phyloP scores from a whole-genome alignment of 2,329 filamentous ascomycete species.

The Acrocalymma vagum region DNA sequence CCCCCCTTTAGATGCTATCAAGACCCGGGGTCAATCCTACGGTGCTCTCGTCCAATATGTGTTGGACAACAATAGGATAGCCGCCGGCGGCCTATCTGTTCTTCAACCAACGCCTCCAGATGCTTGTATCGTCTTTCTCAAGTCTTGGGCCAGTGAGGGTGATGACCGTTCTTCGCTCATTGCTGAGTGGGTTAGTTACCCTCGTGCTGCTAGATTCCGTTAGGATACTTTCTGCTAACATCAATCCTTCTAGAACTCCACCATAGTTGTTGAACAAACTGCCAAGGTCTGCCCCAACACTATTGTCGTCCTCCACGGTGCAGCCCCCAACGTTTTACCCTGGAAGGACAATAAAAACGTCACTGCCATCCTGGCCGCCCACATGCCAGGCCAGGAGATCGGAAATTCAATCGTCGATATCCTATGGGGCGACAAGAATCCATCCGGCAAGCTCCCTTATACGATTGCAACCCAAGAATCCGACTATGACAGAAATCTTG shows the following conservation, averaged over 20 bases:
- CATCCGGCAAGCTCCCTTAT: slow-evolving; percentile 83
- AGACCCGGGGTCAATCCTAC: slow-evolving; percentile 26
- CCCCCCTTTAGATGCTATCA: slow-evolving; percentile 53
- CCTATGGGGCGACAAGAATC: slow-evolving; percentile 78
- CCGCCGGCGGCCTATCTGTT: slow-evolving; percentile 26
- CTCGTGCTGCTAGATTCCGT: too few relatives aligned
- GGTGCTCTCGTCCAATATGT: slow-evolving; percentile 57
- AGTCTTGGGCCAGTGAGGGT: slow-evolving; percentile 59
- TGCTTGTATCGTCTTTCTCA: slow-evolving; percentile 65
- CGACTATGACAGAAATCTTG: slow-evolving; percentile 65
- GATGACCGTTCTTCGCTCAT: slow-evolving; percentile 49
- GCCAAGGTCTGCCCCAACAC: slow-evolving; percentile 58
- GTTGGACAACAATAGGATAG: slow-evolving; percentile 48
- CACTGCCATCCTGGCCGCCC: slow-evolving; percentile 50
- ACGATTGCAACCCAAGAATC: slow-evolving; percentile 76
- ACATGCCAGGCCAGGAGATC: slow-evolving; percentile 50
- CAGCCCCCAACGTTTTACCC: slow-evolving; percentile 48
- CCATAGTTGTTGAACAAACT: slow-evolving; percentile 50
- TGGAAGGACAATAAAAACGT: slow-evolving; percentile 52
- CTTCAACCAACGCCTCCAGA: slow-evolving; percentile 47
- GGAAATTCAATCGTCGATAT: slow-evolving; percentile 50
- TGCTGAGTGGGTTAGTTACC: slow-evolving; percentile 54
- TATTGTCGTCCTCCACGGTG: slow-evolving; percentile 56
- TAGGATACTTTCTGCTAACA: too few relatives aligned
- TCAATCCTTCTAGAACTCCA: too few relatives aligned